Evolutionary conservation across 805 yeast species (phyloP).

Genomic region (Candida qinlingensis): DNA sequence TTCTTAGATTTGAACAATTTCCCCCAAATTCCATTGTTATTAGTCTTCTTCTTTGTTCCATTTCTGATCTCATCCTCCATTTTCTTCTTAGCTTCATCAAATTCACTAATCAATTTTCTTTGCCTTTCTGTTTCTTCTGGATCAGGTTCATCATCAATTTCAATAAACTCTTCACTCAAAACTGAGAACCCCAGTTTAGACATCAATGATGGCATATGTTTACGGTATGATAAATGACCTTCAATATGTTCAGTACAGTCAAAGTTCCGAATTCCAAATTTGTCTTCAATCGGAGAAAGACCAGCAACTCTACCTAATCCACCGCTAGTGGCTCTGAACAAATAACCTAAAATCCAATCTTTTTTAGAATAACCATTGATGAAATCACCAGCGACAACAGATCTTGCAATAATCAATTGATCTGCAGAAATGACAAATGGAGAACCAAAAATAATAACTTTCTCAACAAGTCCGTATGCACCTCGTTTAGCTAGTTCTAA

Average conservation of each 20-base stretch:
- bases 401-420: constrained; percentile 69
- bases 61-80: constrained; percentile 41
- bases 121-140: constrained; percentile 82
- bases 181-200: constrained; percentile 72
- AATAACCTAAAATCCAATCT: constrained; percentile 94
- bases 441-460: constrained; percentile 81
- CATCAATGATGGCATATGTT: constrained; percentile 81
- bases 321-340: constrained; percentile 93
- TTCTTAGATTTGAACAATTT: constrained; percentile 47
- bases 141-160: constrained; percentile 87
- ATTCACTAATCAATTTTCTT: constrained; percentile 73
- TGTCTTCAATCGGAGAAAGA: constrained; percentile 62
- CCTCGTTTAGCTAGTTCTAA: constrained; percentile 80
- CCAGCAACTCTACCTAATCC: constrained; percentile 93
- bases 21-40: constrained; percentile 28
- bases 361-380: constrained; percentile 86
- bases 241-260: constrained; percentile 84
- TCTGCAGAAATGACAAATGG: constrained; percentile 79
- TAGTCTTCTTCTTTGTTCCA: constrained; percentile 26
- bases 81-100: constrained; percentile 75
- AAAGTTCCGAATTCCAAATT: constrained; percentile 70
- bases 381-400: constrained; percentile 85
- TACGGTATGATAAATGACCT: constrained; percentile 97
- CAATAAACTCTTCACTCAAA: constrained; percentile 84
- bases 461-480: constrained; percentile 83